Percentiles rank a stretch among this genome's conserved stretches.
Evolutionary conservation across 495 filamentous ascomycete genomes (phyloP).

Genomic region (Xylaria longipes): DNA sequence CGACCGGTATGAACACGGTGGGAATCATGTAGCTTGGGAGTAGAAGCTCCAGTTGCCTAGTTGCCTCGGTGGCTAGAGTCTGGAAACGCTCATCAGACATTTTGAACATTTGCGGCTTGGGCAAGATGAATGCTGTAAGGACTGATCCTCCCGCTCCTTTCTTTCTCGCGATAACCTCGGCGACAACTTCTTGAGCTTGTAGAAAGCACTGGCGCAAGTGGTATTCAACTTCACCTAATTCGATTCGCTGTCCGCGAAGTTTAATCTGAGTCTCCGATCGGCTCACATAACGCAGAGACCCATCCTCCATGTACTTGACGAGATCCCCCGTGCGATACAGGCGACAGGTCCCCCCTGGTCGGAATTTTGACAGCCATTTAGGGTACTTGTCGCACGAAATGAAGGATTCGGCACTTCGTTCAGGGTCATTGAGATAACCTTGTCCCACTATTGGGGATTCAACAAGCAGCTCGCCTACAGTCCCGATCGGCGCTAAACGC

Average conservation of each 20-base stretch:
- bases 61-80: neutral
- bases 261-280: conserved; percentile 13
- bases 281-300: conserved; percentile 6
- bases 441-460: conserved; percentile 57
- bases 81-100: neutral
- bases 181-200: conserved; percentile 46
- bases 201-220: neutral
- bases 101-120: conserved; percentile 9
- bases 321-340: conserved; percentile 61
- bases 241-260: conserved; percentile 48
- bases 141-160: neutral
- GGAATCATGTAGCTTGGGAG: conserved; percentile 40
- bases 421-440: conserved; percentile 49
- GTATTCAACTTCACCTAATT: conserved; percentile 51
- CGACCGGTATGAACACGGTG: conserved; percentile 26
- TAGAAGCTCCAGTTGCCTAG: neutral
- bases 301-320: conserved; percentile 24
- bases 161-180: conserved; percentile 47
- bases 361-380: conserved; percentile 11
- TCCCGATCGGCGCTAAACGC: conserved; percentile 56
- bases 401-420: conserved; percentile 32
- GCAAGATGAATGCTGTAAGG: neutral
- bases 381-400: neutral
- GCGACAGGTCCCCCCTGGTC: conserved; percentile 36
- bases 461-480: conserved; percentile 57